These are phyloP conservation scores for Candida hispaniensis DNA, from an alignment of 805 yeast species.

Conservation along the genomic window DNA sequence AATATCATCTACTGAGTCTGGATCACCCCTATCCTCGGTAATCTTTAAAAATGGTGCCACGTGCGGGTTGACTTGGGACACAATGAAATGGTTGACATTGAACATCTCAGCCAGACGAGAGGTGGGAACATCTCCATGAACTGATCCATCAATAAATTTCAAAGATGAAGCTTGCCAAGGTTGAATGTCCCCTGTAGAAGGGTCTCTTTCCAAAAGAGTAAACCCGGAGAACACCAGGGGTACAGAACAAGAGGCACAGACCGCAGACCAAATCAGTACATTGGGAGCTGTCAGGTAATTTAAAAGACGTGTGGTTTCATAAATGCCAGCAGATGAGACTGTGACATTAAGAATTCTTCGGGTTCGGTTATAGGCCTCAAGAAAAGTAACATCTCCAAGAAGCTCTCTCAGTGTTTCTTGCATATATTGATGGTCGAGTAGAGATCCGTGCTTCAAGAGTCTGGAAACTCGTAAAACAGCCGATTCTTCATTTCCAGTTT, in stretches of 20 bases:
- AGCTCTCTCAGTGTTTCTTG: conserved; percentile 63
- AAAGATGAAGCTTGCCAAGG: conserved; percentile 76
- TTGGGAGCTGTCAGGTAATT: conserved; percentile 93
- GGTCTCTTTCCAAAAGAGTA: conserved; percentile 72
- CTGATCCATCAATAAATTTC: conserved; percentile 91
- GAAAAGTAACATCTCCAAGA: conserved; percentile 82
- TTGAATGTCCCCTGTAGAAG: conserved; percentile 55
- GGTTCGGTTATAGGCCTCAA: conserved; percentile 89
- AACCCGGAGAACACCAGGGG: conserved; percentile 88
- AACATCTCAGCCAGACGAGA: conserved; percentile 90
- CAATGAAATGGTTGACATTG: conserved; percentile 93
- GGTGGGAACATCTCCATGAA: conserved; percentile 87
- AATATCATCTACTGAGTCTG: conserved; percentile 12
- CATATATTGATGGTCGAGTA: conserved; percentile 70
- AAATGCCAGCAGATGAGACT: conserved; percentile 81
- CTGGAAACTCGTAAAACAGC: conserved; percentile 42
- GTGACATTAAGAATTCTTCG: conserved; percentile 90
- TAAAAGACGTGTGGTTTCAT: conserved; percentile 80
- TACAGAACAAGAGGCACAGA: conserved; percentile 84
- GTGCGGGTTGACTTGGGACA: conserved; percentile 96
- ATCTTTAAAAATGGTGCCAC: conserved; percentile 66
- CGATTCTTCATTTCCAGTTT: conserved; percentile 43
- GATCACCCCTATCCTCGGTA: conserved; percentile 32
- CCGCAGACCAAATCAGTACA: conserved; percentile 83
- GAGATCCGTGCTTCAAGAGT: conserved; percentile 75